phyloP scores from a whole-genome alignment of 164 flowering plant species.

The Vitis cinerea region DNA sequence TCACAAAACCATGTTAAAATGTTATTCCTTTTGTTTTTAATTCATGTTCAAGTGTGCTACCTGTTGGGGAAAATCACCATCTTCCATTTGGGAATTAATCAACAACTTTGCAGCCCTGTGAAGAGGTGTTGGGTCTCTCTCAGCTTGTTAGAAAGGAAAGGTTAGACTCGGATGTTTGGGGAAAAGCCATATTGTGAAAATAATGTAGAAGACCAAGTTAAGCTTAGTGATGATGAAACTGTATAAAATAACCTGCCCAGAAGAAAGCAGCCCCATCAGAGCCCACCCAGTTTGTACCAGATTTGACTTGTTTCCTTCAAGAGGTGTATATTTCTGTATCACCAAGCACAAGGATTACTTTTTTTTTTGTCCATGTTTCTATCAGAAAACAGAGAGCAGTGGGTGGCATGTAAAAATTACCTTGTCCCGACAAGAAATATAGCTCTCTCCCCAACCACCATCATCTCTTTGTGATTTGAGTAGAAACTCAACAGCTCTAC shows the following conservation, averaged over 20 bases:
- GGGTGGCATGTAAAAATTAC: slow-evolving; percentile 16
- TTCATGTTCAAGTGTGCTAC: slow-evolving; percentile 9
- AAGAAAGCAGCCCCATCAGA: slow-evolving; percentile 49
- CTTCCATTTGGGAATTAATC: slow-evolving; percentile 37
- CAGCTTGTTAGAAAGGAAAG: slow-evolving; percentile 13
- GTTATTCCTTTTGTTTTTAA: too few relatives aligned
- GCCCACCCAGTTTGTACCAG: slow-evolving; percentile 63
- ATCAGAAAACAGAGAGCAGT: neutral
- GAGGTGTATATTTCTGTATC: slow-evolving; percentile 43
- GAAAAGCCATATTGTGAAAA: too few relatives aligned
- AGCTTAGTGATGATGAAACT: neutral
- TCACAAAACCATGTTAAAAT: too few relatives aligned
- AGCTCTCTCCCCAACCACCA: slow-evolving; percentile 70
- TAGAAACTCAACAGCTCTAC: slow-evolving; percentile 40
- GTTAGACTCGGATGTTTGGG: neutral
- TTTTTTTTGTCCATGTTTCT: neutral
- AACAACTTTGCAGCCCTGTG: slow-evolving; percentile 37
- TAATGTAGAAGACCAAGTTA: too few relatives aligned
- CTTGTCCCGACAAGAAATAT: slow-evolving; percentile 46
- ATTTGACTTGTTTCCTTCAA: slow-evolving; percentile 45
- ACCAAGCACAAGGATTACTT: neutral
- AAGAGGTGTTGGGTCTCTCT: slow-evolving; percentile 34
- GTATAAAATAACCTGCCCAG: slow-evolving; percentile 44
- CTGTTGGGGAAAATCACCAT: slow-evolving; percentile 49
- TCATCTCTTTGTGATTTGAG: slow-evolving; percentile 31